Evolutionary conservation across 2,329 filamentous ascomycete genomes (phyloP), one percentile per base, ranked within the genome.

Genomic region (Metarhizium robertsii): DNA sequence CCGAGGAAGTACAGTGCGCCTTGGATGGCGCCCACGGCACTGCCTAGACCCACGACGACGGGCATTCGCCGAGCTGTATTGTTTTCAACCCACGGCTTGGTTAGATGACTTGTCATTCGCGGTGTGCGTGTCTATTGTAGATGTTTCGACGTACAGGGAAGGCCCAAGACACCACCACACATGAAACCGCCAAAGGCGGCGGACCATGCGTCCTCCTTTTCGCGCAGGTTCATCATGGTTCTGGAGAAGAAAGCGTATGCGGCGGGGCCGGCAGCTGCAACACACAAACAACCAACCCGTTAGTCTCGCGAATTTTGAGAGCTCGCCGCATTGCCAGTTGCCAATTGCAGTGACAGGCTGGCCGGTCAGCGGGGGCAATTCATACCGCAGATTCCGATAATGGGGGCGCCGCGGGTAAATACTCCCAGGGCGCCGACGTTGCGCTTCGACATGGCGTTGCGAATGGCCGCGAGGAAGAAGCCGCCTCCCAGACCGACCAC

Each of bases 361-460:
- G 11, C 45, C 2, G 20, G 20, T 16, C 42, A 8, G 11, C n/a
- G 49, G n/a, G 11, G 7, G 50, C 20, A 18, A 20, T 7, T 8
- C 68, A 52, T 69, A 73, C 71, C 64, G 59, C 65, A 66, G 43
- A 73, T 64, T 49, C 71, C 87, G 67, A 92, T 87, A 52, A 86
- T 86, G 66, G 85, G 78, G 61, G 91, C 92, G 56, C 85, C 86
- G 66, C 84, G 83, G 50, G 88, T 88, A 69, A 97, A 85, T 66
- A 96, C 80, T 62, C 88, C 88, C 76, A 86, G 83, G 59, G 85
- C 80, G 64, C 91, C 90, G 61, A 94, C 78, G 71, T 96, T 96
- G 69, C 83, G 80, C 76, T 85, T 91, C 55, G 86, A 80, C 64
- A 96, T 80, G 57, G 91, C 90, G 77, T 95, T 97, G 76, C 92